phyloP scores from a whole-genome alignment of 768 basidiomycete species.

The Termitomyces bulborhizus region DNA sequence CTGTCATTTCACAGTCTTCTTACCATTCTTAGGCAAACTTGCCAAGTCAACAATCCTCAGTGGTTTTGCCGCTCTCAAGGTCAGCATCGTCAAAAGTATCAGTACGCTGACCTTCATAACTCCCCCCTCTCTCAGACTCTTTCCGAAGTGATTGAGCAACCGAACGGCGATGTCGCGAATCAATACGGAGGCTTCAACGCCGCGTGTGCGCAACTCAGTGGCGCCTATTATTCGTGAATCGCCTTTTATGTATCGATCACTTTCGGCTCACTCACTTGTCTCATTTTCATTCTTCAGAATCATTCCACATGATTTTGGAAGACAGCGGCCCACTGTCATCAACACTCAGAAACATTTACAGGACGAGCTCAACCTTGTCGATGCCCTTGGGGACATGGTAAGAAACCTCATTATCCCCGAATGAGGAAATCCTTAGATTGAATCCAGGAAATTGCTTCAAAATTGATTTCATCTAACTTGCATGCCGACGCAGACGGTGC shows the following conservation, averaged over 20 bases:
- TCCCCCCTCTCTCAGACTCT: constrained; percentile 25
- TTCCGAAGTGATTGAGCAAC: constrained; percentile 46
- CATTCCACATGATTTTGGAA: constrained; percentile 59
- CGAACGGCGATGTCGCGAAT: constrained; percentile 31
- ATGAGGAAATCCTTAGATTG: not conserved
- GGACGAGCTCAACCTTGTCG: constrained; percentile 55
- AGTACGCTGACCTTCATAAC: not conserved
- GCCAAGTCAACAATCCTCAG: constrained; percentile 53
- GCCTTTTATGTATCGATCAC: not conserved
- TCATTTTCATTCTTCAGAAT: constrained; percentile 27
- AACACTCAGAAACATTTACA: constrained; percentile 28
- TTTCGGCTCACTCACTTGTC: not conserved
- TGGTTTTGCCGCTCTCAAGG: constrained; percentile 56
- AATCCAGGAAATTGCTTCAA: constrained; percentile 48
- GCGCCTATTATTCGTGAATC: constrained; percentile 51
- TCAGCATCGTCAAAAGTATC: constrained; percentile 6
- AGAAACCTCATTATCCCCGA: not conserved
- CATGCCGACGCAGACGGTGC: constrained; percentile 37
- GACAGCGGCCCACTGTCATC: constrained; percentile 40
- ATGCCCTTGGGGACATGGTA: constrained; percentile 61
- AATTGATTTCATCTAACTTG: constrained; percentile 38
- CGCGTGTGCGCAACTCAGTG: constrained; percentile 43
- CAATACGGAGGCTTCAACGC: constrained; percentile 27
- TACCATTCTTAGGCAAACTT: constrained; percentile 38
- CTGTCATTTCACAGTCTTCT: not conserved